Conservation (phyloP, 495 filamentous ascomycete species). For the Hypoxylon rickii region DNA sequence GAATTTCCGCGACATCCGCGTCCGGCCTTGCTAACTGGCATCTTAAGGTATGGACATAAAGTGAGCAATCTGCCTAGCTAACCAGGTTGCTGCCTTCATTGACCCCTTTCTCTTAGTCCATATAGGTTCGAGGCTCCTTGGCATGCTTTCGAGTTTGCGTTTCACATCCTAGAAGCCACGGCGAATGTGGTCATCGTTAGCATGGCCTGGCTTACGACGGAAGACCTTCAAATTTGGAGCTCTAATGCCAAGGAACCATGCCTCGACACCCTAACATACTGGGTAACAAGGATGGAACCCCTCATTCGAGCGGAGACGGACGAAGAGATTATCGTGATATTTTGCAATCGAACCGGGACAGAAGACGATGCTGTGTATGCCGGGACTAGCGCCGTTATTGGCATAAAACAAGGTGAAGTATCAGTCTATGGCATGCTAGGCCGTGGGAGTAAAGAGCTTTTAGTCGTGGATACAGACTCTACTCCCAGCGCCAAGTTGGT, state of each 20-base stretch:
- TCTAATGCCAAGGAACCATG: conserved; percentile 64
- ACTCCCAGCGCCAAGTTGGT: conserved; percentile 34
- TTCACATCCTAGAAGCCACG: conserved; percentile 65
- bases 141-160: conserved; percentile 83
- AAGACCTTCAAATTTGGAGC: conserved; percentile 52
- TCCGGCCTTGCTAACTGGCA: conserved; percentile 2
- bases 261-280: conserved; percentile 82
- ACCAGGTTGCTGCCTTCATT: conserved; percentile 15
- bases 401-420: conserved; percentile 68
- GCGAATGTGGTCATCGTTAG: conserved; percentile 77
- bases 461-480: conserved; percentile 63
- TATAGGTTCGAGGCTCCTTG: conserved; percentile 80
- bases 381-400: conserved; percentile 82
- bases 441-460: conserved; percentile 65
- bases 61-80: conserved; percentile 39
- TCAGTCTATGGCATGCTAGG: conserved; percentile 71
- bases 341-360: conserved; percentile 78
- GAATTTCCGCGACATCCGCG: conserved; percentile 19
- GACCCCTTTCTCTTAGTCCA: conserved; percentile 45
- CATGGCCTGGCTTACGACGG: conserved; percentile 84
- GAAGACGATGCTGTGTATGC: conserved; percentile 76
- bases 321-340: conserved; percentile 74
- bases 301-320: conserved; percentile 61
- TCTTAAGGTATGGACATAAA: conserved; percentile 70
- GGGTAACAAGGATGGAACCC: conserved; percentile 82